Evolutionary conservation across 306 rosid genomes (phyloP), one percentile per base, ranked within the genome.

Genomic region (Aeschynomene evenia): DNA sequence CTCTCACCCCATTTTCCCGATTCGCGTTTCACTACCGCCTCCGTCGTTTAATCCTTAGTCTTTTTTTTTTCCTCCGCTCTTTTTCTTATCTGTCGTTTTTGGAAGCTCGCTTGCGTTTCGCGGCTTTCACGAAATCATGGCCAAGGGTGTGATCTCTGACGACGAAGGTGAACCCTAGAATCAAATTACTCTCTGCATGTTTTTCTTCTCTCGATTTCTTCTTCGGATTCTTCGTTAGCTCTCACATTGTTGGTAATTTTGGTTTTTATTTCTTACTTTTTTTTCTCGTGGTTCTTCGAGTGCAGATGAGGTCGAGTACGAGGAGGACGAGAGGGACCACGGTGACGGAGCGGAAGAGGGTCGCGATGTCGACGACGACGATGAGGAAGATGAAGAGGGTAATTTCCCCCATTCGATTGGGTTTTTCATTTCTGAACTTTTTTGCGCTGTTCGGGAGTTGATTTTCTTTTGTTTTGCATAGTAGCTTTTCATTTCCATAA

Each of bases 361-460:
- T 28, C 87, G 79, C 9, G 84, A 68, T 19, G 48, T 34, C 45
- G 83, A 71, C 7, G 91, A 85, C 0, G 94, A 89, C 0, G 98
- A 93, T 0, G 95, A 91, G 63, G 92, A 88, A 1, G 96, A 93
- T 43, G 98, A 94, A 18, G 97, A 90, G 2, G 98, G 98, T 93
- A 85, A 15, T 85, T 0, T 28, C 5, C 0, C 5, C 10, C 54
- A n/a, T 57, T 68, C 54, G 36, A 20, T 73, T 62, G 13, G 23
- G 64, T 53, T 10, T 1, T 5, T 0, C 8, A 13, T 11, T 60
- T 63, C 29, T 39, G 33, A 23, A 52, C 48, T 42, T n/a, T n/a
- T 10, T 12, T 9, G 13, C 7, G 13, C 18, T 64, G 6, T 64
- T 11, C 28, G 24, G 21, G 22, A 52, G 23, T 53, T 66, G 7